Evolutionary conservation across 2,329 filamentous ascomycete species (phyloP).

Genomic region (Trichoderma guizhouense): DNA sequence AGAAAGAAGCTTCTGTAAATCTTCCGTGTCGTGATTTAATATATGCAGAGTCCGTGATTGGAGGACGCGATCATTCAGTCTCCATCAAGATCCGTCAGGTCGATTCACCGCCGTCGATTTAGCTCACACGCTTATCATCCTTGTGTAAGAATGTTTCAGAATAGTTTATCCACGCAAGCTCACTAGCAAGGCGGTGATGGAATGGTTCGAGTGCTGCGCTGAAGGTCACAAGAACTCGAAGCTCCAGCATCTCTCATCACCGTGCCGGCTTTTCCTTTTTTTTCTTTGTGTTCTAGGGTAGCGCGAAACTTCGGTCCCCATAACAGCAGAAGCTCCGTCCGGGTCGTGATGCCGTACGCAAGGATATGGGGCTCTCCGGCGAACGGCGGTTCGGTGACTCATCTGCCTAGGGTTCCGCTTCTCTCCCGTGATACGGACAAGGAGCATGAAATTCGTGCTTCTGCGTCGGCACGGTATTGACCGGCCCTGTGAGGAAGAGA

Average conservation of each 20-base stretch:
- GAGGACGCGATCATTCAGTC: background rate
- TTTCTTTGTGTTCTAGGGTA: background rate
- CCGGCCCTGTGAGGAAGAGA: background rate
- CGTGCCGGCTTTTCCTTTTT: background rate
- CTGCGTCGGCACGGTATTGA: conserved; percentile 7
- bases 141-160: conserved; percentile 14
- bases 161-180: background rate
- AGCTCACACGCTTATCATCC: conserved; percentile 13
- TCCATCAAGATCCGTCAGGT: conserved; percentile 14
- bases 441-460: conserved; percentile 7
- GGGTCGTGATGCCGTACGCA: conserved; percentile 12
- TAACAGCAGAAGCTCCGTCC: background rate
- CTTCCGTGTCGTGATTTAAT: background rate
- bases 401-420: conserved; percentile 10
- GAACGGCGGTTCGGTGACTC: conserved; percentile 16
- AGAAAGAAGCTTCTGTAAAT: background rate
- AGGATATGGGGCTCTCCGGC: conserved; percentile 10
- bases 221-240: background rate
- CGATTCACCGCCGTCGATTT: conserved; percentile 19
- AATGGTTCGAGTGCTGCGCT: background rate
- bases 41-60: conserved; percentile 2
- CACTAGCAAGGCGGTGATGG: conserved; percentile 6
- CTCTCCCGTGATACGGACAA: conserved; percentile 10
- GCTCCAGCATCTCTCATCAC: background rate
- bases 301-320: background rate